Base-by-base conservation (phyloP, 176 grass and related monocot genomes). In the Musa acuminata region DNA sequence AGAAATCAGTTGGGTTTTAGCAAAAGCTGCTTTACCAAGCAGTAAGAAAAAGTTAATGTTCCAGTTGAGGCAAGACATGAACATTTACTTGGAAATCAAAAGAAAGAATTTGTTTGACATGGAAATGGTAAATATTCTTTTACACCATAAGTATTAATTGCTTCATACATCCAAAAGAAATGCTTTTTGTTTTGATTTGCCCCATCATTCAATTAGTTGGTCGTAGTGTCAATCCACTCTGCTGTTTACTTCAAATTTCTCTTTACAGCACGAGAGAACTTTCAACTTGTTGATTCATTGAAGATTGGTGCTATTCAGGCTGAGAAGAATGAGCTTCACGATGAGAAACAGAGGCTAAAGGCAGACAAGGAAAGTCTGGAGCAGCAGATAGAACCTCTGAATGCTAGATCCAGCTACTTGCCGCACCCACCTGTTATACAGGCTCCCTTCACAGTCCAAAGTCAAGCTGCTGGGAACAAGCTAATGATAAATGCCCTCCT, bases 341-440 rank as follows among this genome's bases (percentile, higher is more conserved):
- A 98, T 16, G 94, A 98, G 83, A 98, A 98, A 71, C 94, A 93
- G 68, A 87, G 80, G 79, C 63, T 91, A 52, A 98, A 98, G 82
- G 94, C 86, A 49, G 90, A 98, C 59, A 98, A 98, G 53, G 94
- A 98, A 59, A 88, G 75, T 66, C 78, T 98, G 62, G 94, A 93
- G 80, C 94, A 93, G 77, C 90, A 98, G 75, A 84, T 93, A 17
- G 91, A 93, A 82, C 81, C 93, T 58, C 52, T 91, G 49, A 93
- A 81, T 82, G 77, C 94, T 11, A 84, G 90, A 0, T 65, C 82
- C 27, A 82, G 84, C 69, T 59, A 80, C 0, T 68, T 87, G 43
- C 75, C 87, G 9, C 89, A 86, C 70, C 87, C 87, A 79, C 85
- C 89, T 0, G 55, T 93, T 53, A 93, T 98, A 52, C 85, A 87